These are phyloP conservation scores for Eucalyptus cloeziana DNA, from an alignment of 345 rosid genomes.

Conservation along the genomic window DNA sequence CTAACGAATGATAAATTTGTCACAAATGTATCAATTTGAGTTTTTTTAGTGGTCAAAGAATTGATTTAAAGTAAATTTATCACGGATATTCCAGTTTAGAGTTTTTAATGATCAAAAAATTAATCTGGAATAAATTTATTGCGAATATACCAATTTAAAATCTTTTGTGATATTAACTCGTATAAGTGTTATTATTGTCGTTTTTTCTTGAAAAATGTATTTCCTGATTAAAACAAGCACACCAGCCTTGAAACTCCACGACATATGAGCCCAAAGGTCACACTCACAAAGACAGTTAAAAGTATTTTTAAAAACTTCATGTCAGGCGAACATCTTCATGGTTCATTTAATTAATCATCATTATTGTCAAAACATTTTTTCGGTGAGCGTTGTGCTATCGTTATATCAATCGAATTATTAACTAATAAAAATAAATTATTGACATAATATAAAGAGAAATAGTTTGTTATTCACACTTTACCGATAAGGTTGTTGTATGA, in stretches of 20 bases:
- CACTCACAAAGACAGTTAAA: neutral
- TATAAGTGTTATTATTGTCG: neutral
- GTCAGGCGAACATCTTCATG: neutral
- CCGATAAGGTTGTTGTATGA: too few relatives aligned
- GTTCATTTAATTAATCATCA: neutral
- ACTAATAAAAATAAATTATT: neutral
- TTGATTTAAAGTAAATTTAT: too few relatives aligned
- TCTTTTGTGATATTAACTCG: too few relatives aligned
- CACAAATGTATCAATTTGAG: too few relatives aligned
- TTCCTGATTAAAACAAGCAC: neutral
- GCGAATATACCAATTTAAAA: too few relatives aligned
- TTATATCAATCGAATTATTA: neutral
- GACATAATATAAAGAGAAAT: neutral
- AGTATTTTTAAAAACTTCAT: neutral
- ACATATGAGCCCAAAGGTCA: neutral
- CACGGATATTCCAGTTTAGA: too few relatives aligned
- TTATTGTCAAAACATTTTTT: neutral
- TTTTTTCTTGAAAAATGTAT: neutral
- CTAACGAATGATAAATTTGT: too few relatives aligned
- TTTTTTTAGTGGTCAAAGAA: too few relatives aligned
- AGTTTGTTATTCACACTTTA: neutral
- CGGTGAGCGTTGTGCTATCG: neutral
- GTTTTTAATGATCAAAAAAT: too few relatives aligned
- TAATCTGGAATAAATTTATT: too few relatives aligned
- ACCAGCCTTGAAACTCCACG: neutral